A percentile compares a stretch with the other conserved stretches of the same genome.
phyloP scores from a whole-genome alignment of 345 rosid species.

The Ceriops zippeliana region DNA sequence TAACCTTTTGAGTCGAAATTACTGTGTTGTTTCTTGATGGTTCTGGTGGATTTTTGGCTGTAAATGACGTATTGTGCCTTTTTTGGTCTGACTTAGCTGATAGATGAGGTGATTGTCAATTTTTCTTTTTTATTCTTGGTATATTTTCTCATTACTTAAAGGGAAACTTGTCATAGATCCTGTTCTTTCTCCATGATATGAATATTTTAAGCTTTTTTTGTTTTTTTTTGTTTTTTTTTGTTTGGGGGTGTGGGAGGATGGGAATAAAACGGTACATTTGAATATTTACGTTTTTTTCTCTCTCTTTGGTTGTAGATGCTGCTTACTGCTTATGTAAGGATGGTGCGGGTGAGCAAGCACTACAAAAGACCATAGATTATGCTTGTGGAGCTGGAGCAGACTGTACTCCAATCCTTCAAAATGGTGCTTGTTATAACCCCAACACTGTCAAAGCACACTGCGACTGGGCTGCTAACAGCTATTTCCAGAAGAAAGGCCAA shows the following conservation, averaged over 20 bases:
- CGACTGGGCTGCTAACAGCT: slow-evolving; percentile 81
- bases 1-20: no score
- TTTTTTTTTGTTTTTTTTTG: neutral
- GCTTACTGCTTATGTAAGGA: slow-evolving; percentile 73
- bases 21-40: no score
- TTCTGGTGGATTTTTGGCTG: no score
- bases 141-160: neutral
- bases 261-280: neutral
- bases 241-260: neutral
- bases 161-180: no score
- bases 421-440: slow-evolving; percentile 73
- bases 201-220: no score
- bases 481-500: slow-evolving; percentile 67
- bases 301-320: slow-evolving; percentile 39
- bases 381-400: slow-evolving; percentile 74
- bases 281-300: neutral
- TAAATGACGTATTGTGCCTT: neutral
- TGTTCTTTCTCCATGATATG: no score
- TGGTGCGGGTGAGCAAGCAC: slow-evolving; percentile 42
- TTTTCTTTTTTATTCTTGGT: neutral
- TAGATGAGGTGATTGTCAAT: neutral
- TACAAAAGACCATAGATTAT: slow-evolving; percentile 75
- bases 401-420: slow-evolving; percentile 36
- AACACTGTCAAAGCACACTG: slow-evolving; percentile 87
- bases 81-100: neutral